A percentile compares a stretch with the other conserved stretches of the same genome.
phyloP scores from a whole-genome alignment of 2,329 filamentous ascomycete species.

The Xylaria sp. region DNA sequence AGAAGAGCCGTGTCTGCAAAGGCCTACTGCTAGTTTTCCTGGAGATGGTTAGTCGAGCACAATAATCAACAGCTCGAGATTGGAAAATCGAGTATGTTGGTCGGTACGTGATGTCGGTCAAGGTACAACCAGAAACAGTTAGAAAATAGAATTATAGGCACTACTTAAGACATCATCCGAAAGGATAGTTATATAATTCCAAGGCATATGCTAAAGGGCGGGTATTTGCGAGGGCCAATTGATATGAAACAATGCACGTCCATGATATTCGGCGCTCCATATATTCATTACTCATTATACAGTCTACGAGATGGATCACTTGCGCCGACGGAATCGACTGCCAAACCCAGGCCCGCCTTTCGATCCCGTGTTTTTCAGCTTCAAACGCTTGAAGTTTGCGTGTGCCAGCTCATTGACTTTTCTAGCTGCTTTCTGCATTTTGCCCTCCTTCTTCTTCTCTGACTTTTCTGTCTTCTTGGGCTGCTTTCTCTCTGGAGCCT shows the following conservation, averaged over 20 bases:
- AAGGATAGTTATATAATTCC: neutral
- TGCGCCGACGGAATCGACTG: slow-evolving; percentile 67
- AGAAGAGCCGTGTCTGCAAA: neutral
- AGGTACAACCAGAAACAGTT: neutral
- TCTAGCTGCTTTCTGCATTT: slow-evolving; percentile 62
- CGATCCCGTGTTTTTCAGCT: slow-evolving; percentile 69
- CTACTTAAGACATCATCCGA: neutral
- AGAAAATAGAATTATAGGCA: neutral
- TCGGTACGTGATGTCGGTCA: neutral
- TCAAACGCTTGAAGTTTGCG: slow-evolving; percentile 73
- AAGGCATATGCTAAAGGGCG: neutral
- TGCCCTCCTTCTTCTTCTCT: slow-evolving; percentile 53
- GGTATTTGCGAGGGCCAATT: neutral
- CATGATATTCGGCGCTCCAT: slow-evolving; percentile 6
- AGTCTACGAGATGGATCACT: slow-evolving; percentile 38
- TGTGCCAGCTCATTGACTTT: slow-evolving; percentile 73
- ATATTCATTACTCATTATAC: slow-evolving; percentile 28
- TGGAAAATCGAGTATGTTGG: neutral
- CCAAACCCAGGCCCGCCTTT: slow-evolving; percentile 68
- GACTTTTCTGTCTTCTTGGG: slow-evolving; percentile 54
- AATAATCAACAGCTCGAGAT: neutral
- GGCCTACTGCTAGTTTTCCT: neutral
- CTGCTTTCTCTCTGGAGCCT: slow-evolving; percentile 46
- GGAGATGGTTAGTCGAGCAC: neutral
- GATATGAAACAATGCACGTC: slow-evolving; percentile 6